Base-by-base conservation (phyloP, 345 rosid genomes). In the Laguncularia racemosa region DNA sequence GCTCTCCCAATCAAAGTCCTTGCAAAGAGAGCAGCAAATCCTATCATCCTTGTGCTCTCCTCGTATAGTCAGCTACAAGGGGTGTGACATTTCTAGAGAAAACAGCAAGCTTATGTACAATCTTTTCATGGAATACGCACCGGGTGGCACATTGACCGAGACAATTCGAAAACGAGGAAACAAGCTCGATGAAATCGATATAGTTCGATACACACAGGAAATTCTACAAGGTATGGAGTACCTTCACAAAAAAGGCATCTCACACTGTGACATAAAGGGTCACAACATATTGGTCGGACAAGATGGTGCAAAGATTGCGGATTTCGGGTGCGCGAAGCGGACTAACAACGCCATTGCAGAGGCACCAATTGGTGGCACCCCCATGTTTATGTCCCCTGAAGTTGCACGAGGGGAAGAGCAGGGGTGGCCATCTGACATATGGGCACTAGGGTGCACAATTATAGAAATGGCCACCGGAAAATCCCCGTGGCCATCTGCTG, bases 381-480 rank as follows among this genome's bases (percentile, higher is more conserved):
- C 89, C 33, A 77, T 71, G 69, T 89, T 80, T 57, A 89, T 86
- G 96, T 84, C 91, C 0, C 91, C 96, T 0, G 95, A 89, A 78
- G 89, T 70, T 70, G 95, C 95, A 57, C 87, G 91, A 60, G 95
- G 95, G 38, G 89, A 81, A 48, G 77, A 77, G 46, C 95, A 86
- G 75, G 83, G 91, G 66, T 48, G 49, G 19, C 67, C 82, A 4
- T 64, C 80, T 47, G 97, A 86, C 56, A 51, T 86, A 2, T 86
- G 97, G 95, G 78, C 82, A 16, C n/a, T 84, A 20, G 97, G 95
- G 14, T 89, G 97, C 70, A 81, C 89, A 44, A 61, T 86, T 40
- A 68, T 89, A 6, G 97, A 89, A 71, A 89, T 89, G 97, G 81
- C 83, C 0, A 86, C 78, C 11, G 91, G 95, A 4, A 67, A 70